Conservation (phyloP, 305 asterid genomes). For the Solanum hybrid region DNA sequence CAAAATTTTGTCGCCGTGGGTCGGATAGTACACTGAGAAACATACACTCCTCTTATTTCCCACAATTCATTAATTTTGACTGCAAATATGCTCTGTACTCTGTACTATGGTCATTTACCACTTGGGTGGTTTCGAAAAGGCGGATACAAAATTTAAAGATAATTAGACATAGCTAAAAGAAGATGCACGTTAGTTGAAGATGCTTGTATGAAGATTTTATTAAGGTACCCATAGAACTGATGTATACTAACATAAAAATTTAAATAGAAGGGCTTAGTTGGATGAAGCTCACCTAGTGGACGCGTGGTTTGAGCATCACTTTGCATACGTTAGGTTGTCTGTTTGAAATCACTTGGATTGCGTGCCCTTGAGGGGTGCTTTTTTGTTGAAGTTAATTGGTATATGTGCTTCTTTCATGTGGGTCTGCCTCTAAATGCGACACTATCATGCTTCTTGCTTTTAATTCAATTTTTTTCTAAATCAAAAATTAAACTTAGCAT, state of each 20-base stretch:
- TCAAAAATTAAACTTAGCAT: neutral
- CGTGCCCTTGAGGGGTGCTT: neutral
- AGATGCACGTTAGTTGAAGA: neutral
- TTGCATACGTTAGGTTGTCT: neutral
- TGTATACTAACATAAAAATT: neutral
- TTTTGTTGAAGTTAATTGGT: neutral
- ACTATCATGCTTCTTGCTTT: neutral
- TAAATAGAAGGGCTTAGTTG: neutral
- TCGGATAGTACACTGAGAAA: neutral
- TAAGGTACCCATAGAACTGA: neutral
- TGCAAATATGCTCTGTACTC: neutral
- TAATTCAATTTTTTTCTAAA: neutral
- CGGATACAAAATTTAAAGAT: neutral
- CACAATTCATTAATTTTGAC: slow-evolving; percentile 2
- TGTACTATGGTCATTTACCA: neutral
- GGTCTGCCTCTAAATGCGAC: neutral
- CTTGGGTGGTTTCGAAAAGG: neutral
- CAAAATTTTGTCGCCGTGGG: neutral
- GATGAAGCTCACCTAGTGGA: neutral
- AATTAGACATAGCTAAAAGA: no score
- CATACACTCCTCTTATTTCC: neutral
- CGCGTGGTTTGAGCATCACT: neutral
- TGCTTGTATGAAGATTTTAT: neutral
- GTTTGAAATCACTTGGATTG: neutral
- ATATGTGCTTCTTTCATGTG: neutral